phyloP scores from a whole-genome alignment of 805 yeast genomes.

The Starmerella apis region DNA sequence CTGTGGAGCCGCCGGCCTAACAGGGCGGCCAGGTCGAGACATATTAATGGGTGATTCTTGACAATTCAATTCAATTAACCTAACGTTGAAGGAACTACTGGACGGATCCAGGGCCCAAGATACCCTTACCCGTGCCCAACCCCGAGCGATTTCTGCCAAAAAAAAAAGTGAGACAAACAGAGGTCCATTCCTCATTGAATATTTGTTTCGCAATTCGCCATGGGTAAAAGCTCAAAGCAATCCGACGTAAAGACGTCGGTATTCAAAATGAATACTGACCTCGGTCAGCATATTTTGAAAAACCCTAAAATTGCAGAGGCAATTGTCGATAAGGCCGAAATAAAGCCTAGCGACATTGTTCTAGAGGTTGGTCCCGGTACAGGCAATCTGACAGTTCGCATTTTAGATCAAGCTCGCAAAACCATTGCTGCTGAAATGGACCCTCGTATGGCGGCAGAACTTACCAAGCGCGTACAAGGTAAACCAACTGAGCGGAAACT shows the following conservation, averaged over 20 bases:
- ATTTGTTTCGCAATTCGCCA: slow-evolving; percentile 8
- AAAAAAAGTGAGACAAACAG: slow-evolving; percentile 1
- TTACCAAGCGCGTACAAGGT: slow-evolving; percentile 94
- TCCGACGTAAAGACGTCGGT: slow-evolving; percentile 38
- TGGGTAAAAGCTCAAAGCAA: slow-evolving; percentile 30
- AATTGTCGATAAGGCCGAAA: slow-evolving; percentile 90
- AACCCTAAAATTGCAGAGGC: slow-evolving; percentile 97
- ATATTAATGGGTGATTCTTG: neutral
- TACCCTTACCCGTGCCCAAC: neutral
- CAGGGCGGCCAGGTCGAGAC: slow-evolving; percentile 14
- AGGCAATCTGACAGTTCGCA: slow-evolving; percentile 89
- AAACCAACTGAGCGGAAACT: slow-evolving; percentile 87
- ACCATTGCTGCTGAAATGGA: slow-evolving; percentile 98
- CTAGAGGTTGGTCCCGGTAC: slow-evolving; percentile 99
- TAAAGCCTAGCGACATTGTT: slow-evolving; percentile 84
- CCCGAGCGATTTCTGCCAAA: neutral
- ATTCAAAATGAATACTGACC: slow-evolving; percentile 90
- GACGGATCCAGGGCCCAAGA: no score
- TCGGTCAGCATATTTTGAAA: slow-evolving; percentile 94
- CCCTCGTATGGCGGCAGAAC: slow-evolving; percentile 99
- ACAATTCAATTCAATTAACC: no score
- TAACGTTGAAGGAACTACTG: no score
- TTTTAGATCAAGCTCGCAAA: slow-evolving; percentile 80
- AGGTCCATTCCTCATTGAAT: neutral
- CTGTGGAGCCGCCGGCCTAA: slow-evolving; percentile 1